Evolutionary conservation across 495 filamentous ascomycete species (phyloP).

Genomic region (Apiosordaria backusii): DNA sequence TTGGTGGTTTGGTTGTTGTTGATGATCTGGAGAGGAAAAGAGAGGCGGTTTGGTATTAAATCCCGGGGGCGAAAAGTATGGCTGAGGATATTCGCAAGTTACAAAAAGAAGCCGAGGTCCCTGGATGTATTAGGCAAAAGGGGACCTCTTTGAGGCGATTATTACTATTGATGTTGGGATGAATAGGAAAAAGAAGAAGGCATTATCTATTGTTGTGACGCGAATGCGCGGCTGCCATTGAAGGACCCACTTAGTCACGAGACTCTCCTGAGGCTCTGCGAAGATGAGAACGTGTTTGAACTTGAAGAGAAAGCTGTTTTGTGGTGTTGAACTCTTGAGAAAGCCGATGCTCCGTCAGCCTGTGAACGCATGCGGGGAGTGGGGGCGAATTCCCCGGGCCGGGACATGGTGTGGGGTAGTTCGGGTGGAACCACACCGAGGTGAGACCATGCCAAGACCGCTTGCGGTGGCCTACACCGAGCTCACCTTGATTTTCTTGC

Average conservation of each 20-base stretch:
- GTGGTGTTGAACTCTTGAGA: background rate
- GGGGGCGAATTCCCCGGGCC: background rate
- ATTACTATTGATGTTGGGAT: constrained; percentile 6
- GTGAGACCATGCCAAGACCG: constrained; percentile 7
- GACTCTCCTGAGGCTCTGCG: background rate
- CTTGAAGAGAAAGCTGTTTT: background rate
- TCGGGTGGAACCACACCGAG: background rate
- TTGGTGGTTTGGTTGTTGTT: background rate
- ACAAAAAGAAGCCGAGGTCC: constrained; percentile 16
- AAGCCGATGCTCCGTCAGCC: background rate
- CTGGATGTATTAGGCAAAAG: background rate
- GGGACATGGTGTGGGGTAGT: background rate
- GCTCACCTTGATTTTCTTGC: constrained; percentile 31
- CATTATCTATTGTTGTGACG: constrained; percentile 11
- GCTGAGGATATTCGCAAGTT: background rate
- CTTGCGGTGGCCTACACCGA: constrained; percentile 13
- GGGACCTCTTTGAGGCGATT: background rate
- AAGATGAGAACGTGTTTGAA: background rate
- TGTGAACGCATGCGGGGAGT: background rate
- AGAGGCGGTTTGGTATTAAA: background rate
- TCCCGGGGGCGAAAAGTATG: background rate
- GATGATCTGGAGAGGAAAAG: constrained; percentile 2
- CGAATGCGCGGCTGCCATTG: background rate
- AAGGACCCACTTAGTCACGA: background rate
- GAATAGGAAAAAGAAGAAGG: constrained; percentile 4